A percentile compares a stretch with the other conserved stretches of the same genome.
phyloP scores from a whole-genome alignment of 306 rosid genomes.

The Rosa lucieae region DNA sequence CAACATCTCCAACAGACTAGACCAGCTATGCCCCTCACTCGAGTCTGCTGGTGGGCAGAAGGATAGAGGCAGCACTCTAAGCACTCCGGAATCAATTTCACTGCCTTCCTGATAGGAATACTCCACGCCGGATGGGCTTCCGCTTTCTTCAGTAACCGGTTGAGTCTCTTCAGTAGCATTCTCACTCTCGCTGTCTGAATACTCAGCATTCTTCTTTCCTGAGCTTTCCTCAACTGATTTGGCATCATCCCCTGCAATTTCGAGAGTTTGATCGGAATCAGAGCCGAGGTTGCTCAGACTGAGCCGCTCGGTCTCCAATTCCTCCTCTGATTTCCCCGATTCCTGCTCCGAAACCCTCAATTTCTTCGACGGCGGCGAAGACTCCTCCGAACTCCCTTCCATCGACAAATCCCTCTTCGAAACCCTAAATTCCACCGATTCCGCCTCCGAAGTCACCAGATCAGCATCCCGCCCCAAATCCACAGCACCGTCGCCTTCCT shows the following conservation, averaged over 20 bases:
- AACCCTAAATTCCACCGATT: neutral
- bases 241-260: neutral
- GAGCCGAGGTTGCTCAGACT: neutral
- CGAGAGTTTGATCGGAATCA: neutral
- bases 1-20: conserved; percentile 27
- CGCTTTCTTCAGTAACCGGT: conserved; percentile 11
- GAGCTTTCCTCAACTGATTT: neutral
- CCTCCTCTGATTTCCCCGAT: neutral
- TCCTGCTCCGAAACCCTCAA: conserved; percentile 19
- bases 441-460: conserved; percentile 34
- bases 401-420: conserved; percentile 18
- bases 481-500: neutral
- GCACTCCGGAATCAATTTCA: neutral
- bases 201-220: conserved; percentile 8
- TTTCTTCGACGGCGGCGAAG: conserved; percentile 23
- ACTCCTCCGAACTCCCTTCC: conserved; percentile 14
- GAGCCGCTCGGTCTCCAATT: neutral
- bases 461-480: conserved; percentile 38
- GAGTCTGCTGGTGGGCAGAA: neutral
- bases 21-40: neutral
- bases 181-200: neutral
- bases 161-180: neutral
- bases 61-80: conserved; percentile 28
- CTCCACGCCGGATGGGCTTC: neutral
- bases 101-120: neutral